Base-by-base conservation (phyloP, 2,329 filamentous ascomycete genomes). In the Epichloe baconii region DNA sequence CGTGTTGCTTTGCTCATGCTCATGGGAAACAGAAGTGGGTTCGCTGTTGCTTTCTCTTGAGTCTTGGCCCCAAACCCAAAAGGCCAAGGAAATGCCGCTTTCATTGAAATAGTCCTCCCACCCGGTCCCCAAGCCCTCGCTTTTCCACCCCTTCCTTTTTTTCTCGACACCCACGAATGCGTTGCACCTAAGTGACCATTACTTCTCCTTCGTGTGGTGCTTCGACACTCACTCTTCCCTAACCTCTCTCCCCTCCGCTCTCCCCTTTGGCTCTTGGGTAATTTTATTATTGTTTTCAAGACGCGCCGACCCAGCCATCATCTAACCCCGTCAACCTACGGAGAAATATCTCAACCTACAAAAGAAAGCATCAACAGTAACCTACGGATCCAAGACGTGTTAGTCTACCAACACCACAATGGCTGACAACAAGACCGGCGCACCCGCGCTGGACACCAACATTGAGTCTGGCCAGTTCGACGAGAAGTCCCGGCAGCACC, bases 401-500 rank as follows among this genome's bases (percentile, higher is more conserved):
- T 26, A 5, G 17, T 23, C 26, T 51, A 49, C 50, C 53, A 45
- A 41, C 46, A 48, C 54, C 58, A 47, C 50, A 34, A 80, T 81
- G 78, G 77, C 77, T 62, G 78, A 81, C 64, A 67, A 71, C 62
- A 73, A 73, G 62, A 64, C 66, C 59, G 65, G 68, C 67, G 72
- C 74, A 57, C 78, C 78, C 60, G 77, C 77, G 68, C 71, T 83
- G 59, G 74, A 79, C 63, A 82, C 80, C 63, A 76, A 76, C 66
- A 82, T 83, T 61, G 79, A 82, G 66, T 77, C 77, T 58, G 80
- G 79, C 58, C 70, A 73, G 64, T 83, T 84, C 66, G 75, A 82
- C 66, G 81, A 85, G 73, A 83, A 83, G 73, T 68, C 67, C 52
- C 69, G 65, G 57, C 59, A 59, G 26, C 35, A 46, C 19, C 49